Conservation (phyloP, 225 moss, liverwort and hornwort genomes). For the Neckera pumila region DNA sequence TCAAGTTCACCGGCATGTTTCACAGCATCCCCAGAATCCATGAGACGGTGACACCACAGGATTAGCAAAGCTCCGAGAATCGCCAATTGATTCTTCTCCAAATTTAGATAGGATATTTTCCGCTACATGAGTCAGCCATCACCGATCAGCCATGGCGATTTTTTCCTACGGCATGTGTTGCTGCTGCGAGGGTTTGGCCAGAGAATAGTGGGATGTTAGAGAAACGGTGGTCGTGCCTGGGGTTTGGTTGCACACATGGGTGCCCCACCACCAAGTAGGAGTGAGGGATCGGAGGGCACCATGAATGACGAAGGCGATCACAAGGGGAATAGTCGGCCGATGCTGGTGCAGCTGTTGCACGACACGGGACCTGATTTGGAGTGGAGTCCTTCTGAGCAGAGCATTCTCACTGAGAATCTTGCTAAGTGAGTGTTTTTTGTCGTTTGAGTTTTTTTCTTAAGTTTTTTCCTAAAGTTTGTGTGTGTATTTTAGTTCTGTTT, state of each 20-base stretch:
- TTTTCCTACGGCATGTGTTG: neutral
- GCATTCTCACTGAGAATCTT: conserved; percentile 13
- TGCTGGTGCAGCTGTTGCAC: conserved; percentile 23
- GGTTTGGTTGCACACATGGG: conserved; percentile 11
- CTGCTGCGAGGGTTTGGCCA: neutral
- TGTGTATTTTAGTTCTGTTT: neutral
- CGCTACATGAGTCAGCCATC: neutral
- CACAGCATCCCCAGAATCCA: neutral
- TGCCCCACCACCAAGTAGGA: conserved; percentile 20
- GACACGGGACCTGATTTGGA: conserved; percentile 42
- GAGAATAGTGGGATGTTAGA: neutral
- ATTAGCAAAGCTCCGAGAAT: neutral
- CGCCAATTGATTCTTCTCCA: neutral
- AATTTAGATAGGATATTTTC: neutral
- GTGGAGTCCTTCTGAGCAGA: conserved; percentile 42
- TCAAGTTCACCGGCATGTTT: neutral
- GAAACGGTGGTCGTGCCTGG: neutral
- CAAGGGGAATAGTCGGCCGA: neutral
- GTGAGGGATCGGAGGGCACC: conserved; percentile 40
- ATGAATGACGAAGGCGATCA: conserved; percentile 11
- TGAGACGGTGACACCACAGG: neutral
- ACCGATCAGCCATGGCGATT: neutral
- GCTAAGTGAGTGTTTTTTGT: conserved; percentile 1
- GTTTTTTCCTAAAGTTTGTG: neutral
- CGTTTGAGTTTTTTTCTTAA: neutral